Base-by-base conservation (phyloP, 2,329 filamentous ascomycete species). In the Laburnicola sp. region DNA sequence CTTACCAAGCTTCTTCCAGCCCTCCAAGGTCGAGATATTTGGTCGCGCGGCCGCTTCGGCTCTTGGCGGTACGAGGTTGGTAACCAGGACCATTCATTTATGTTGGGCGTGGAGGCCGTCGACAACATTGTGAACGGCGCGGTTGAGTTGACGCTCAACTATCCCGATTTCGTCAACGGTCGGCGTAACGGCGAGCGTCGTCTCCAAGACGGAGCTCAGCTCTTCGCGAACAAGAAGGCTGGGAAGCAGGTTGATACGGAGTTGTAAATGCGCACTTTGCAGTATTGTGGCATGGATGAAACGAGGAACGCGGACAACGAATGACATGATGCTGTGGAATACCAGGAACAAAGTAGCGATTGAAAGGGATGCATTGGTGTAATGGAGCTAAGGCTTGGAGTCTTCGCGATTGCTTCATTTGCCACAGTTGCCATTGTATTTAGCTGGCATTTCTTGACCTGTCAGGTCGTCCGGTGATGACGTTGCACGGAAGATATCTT, bases 61-160 rank as follows among this genome's bases (percentile, higher is more conserved):
- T 93, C 88, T 81, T 99, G 94, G 94, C 84, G 91, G 72, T 99
- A 99, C 80, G 94, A 99, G 78, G 89, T 89, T 58, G 91, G 91
- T 71, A 96, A 96, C 83, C 91, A 96, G 82, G 92, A 97, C 77
- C 92, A 97, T 82, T 93, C 88, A 25, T 97, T 97, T 77, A 97
- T 97, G 92, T 81, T 96, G 57, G 92, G 92, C 72, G 92, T 96
- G 21, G 92, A 97, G 78, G 92, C 92, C 42, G 91, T 86, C 34
- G 92, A 97, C 78, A 85, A 90, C 78, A 90, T 96, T 70, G 84
- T 92, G 76, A 92, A 87, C 74, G 92, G 92, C 62, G 87, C 89
- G 32, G 88, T 92, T 39, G 92, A 97, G 82, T 79, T 96, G 69
- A 96, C 92, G 28, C 84, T 97, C 72, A 96, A 96, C 83, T 94